Evolutionary conservation across 352 stramenopile species (phyloP).

Genomic region (Phytophthora melonis): DNA sequence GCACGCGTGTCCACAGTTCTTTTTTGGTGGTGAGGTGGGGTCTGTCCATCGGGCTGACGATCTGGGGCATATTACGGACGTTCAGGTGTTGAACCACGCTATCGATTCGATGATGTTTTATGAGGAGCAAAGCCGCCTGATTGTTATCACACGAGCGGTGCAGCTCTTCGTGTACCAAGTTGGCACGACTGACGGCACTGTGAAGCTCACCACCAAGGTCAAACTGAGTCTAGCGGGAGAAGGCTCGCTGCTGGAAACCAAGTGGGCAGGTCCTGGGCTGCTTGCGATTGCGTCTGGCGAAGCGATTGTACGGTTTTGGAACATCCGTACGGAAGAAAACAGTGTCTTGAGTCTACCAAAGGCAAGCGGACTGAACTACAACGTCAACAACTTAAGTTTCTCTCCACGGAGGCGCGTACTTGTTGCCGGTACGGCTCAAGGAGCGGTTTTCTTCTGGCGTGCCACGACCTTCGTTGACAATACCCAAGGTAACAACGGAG

Average conservation of each 20-base stretch:
- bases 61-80: slow-evolving; percentile 91
- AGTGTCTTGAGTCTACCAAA: slow-evolving; percentile 90
- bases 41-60: slow-evolving; percentile 94
- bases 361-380: slow-evolving; percentile 51
- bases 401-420: slow-evolving; percentile 89
- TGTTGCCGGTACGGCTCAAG: slow-evolving; percentile 87
- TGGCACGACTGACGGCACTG: slow-evolving; percentile 74
- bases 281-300: slow-evolving; percentile 92
- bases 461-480: slow-evolving; percentile 62
- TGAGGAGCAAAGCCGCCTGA: slow-evolving; percentile 79
- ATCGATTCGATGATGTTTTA: slow-evolving; percentile 94
- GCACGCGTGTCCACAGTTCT: slow-evolving; percentile 87
- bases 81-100: slow-evolving; percentile 86
- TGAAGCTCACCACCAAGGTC: slow-evolving; percentile 87
- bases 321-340: slow-evolving; percentile 92
- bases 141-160: slow-evolving; percentile 92
- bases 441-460: slow-evolving; percentile 91
- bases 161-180: slow-evolving; percentile 93
- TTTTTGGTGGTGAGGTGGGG: slow-evolving; percentile 93
- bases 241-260: slow-evolving; percentile 79
- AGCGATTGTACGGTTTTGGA: slow-evolving; percentile 92
- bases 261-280: slow-evolving; percentile 91
- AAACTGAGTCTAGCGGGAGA: slow-evolving; percentile 92
- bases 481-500: slow-evolving; percentile 11
- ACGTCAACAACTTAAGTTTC: slow-evolving; percentile 90